These are phyloP conservation scores for Candida pseudocylindracea DNA, from an alignment of 1,139 yeast species.

Conservation along the genomic window DNA sequence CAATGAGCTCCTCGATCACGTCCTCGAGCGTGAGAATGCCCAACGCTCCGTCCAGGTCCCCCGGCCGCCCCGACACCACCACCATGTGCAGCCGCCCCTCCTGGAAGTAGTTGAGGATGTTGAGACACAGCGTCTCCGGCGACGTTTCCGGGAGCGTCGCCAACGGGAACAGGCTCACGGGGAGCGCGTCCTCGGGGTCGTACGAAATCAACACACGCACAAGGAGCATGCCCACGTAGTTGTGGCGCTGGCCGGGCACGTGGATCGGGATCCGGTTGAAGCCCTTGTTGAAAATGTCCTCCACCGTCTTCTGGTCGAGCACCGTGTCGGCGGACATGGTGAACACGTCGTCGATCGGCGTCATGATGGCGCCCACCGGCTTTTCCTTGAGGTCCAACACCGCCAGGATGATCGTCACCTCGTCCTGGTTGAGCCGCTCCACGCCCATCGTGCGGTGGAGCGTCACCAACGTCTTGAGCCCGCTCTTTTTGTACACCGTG, in stretches of 20 bases:
- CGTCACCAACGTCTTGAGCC: constrained; percentile 80
- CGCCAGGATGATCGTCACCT: constrained; percentile 86
- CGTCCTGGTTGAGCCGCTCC: constrained; percentile 81
- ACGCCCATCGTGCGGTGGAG: constrained; percentile 91
- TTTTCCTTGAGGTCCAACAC: constrained; percentile 88
- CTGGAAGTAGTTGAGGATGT: constrained; percentile 86
- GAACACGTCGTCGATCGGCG: constrained; percentile 79
- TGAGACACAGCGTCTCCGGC: constrained; percentile 78
- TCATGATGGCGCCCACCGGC: constrained; percentile 73
- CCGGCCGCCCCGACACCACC: constrained; percentile 72
- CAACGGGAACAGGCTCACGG: constrained; percentile 82
- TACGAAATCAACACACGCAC: constrained; percentile 85
- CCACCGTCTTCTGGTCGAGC: constrained; percentile 68
- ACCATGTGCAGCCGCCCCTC: constrained; percentile 98
- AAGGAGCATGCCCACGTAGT: constrained; percentile 86
- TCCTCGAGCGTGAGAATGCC: constrained; percentile 92
- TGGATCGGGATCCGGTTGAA: constrained; percentile 93
- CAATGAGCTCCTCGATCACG: constrained; percentile 91
- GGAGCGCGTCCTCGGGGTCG: constrained; percentile 90
- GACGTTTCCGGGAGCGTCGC: constrained; percentile 94
- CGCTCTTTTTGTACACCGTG: constrained; percentile 79
- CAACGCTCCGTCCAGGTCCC: constrained; percentile 66
- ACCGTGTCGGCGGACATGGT: constrained; percentile 74
- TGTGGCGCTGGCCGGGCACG: constrained; percentile 70
- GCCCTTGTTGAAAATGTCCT: constrained; percentile 82